These are phyloP conservation scores for Ascocoryne sarcoides DNA, from an alignment of 2,329 filamentous ascomycete genomes.

Conservation along the genomic window DNA sequence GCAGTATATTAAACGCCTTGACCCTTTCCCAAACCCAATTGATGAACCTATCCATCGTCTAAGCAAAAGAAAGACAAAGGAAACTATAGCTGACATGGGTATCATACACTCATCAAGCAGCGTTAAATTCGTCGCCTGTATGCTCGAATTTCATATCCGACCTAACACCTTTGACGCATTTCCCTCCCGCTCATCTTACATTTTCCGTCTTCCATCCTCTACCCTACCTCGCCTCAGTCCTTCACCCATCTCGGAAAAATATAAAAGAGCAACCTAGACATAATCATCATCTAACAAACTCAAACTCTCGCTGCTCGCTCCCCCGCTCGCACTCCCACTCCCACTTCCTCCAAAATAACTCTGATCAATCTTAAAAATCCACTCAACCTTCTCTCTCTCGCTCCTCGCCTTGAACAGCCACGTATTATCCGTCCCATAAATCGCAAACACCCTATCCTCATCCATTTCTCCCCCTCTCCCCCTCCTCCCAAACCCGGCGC, in stretches of 20 bases:
- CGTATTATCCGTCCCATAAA: conserved; percentile 90
- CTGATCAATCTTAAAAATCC: conserved; percentile 93
- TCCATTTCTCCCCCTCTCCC: conserved; percentile 24
- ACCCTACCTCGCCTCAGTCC: no score
- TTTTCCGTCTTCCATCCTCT: no score
- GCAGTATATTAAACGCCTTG: no score
- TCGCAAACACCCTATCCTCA: conserved; percentile 62
- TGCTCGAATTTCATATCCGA: no score
- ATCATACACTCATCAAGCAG: conserved; percentile 15
- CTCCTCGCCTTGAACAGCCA: conserved; percentile 88
- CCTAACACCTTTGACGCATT: no score
- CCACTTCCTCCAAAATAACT: conserved; percentile 26
- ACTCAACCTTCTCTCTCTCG: conserved; percentile 90
- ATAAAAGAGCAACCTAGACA: neutral
- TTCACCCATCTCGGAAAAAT: no score
- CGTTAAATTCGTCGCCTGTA: neutral
- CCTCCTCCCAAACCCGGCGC: no score
- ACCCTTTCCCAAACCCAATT: no score
- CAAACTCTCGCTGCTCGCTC: conserved; percentile 13
- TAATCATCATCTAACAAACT: neutral
- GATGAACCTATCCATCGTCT: no score
- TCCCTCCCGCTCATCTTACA: no score
- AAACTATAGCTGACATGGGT: conserved; percentile 11
- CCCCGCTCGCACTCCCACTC: conserved; percentile 15
- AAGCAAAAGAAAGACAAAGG: no score